Evolutionary conservation across 257 asterid genomes (phyloP), one percentile per base, ranked within the genome.

Genomic region (Agastache rugosa): DNA sequence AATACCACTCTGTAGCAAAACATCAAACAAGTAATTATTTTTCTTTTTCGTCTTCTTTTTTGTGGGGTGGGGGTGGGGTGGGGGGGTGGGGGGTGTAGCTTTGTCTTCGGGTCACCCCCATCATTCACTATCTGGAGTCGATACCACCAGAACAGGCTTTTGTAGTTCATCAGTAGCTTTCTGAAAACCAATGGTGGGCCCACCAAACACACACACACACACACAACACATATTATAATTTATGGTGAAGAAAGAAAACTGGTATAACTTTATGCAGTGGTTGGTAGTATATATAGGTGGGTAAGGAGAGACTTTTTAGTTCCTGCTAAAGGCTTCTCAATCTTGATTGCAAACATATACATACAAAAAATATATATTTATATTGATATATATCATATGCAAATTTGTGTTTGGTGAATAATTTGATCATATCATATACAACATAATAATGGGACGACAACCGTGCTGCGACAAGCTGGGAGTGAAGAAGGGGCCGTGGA

Each of bases 401-500:
- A 56, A 11, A 55, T 29, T 5, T 71, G 37, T 4, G 27, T 31
- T 27, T 35, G 47, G 67, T 72, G 10, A 48, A 17, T 37, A 51
- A 19, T 59, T 71, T 61, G 25, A 74, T 31, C 45, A n/a, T n/a
- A n/a, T n/a, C n/a, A n/a, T n/a, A n/a, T n/a, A 8, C 9, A 48
- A 2, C 29, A 8, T 11, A 19, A 35, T 17, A 23, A 91, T 93
- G 98, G 97, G 98, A 3, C 82, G 98, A 75, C 98, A 93, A 62
- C 98, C 97, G 72, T 93, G 98, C 45, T 93, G 98, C 77, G 98
- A 93, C 86, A 93, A 93, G 78, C 95, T 90, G 0, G 97, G 96
- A 39, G 98, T 93, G 71, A 93, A 93, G 85, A 93, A 93, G 77
- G 98, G 98, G 55, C 98, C 98, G 41, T 93, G 98, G 98, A 93